Evolutionary conservation across 2,329 filamentous ascomycete genomes (phyloP), one percentile per base, ranked within the genome.

Genomic region (Metarhizium humberi): DNA sequence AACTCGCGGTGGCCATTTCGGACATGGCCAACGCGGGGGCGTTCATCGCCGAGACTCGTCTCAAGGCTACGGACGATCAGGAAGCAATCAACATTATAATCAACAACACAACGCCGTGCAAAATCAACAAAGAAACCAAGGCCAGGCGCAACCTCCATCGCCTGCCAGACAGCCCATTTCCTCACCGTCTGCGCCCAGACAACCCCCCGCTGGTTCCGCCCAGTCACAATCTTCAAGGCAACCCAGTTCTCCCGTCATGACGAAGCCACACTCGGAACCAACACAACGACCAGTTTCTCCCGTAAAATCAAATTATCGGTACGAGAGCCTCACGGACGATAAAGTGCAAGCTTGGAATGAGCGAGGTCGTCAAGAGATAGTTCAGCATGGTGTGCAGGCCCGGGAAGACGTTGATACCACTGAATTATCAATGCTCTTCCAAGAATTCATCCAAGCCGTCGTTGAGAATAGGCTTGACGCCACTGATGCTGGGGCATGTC

Each of bases 361-460:
- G 38, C 77, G 73, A 49, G 89, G 88, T 34, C 85, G 84, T 55
- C 78, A 85, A 58, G 80, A 82, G 30, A 74, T 95, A 13, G 71
- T 92, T 20, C 78, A 83, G 25, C 78, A 82, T 62, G 87, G 86
- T 29, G 69, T 79, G 47, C 77, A 84, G 61, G 85, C 86, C 50
- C 81, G 84, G 62, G 73, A 81, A 40, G 80, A 87, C 60, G 82
- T 88, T 61, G 86, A 95, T 64, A 74, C 81, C 7, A 76, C 86
- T 49, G 81, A 84, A 56, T 74, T 95, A 42, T 84, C 86, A 34
- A 80, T 80, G 14, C 75, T 96, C 25, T 90, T 92, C 62, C 90
- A 96, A 72, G 94, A 99, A 68, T 80, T 96, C 42, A 81, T 94
- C 40, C 84, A 86, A 58, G 84, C 89, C 38, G 85, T 86, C 18